Evolutionary conservation across 1,284 basidiomycete species (phyloP).

Genomic region (Exsudoporus floridanus): DNA sequence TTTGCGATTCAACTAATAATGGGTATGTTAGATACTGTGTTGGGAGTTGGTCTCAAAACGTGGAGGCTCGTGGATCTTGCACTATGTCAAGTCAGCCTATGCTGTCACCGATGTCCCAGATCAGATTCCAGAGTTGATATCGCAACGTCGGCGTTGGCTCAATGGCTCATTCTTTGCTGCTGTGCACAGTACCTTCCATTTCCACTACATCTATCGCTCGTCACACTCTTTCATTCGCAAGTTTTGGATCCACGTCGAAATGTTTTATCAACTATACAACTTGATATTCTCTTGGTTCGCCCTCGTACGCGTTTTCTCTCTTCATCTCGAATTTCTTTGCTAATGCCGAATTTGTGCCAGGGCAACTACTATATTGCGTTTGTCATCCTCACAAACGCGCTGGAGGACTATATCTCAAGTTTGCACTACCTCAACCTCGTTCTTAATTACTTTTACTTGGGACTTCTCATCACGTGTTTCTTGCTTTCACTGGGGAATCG

Average conservation of each 20-base stretch:
- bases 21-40: conserved; percentile 67
- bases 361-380: conserved; percentile 92
- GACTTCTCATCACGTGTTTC: conserved; percentile 86
- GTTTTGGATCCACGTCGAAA: conserved; percentile 92
- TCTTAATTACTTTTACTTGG: conserved; percentile 86
- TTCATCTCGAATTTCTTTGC: not conserved
- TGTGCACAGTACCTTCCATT: conserved; percentile 86
- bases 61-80: conserved; percentile 82
- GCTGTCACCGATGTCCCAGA: conserved; percentile 93
- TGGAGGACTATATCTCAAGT: conserved; percentile 65
- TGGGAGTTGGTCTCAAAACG: conserved; percentile 94
- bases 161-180: conserved; percentile 98
- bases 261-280: conserved; percentile 89
- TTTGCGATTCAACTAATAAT: conserved; percentile 6
- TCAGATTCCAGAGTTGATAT: conserved; percentile 85
- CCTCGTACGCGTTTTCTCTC: conserved; percentile 50
- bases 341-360: conserved; percentile 35
- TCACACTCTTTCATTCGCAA: conserved; percentile 84
- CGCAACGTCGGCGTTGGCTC: conserved; percentile 91
- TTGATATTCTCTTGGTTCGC: conserved; percentile 92
- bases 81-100: conserved; percentile 92
- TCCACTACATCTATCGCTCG: conserved; percentile 90
- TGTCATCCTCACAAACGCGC: conserved; percentile 68
- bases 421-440: conserved; percentile 74
- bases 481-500: conserved; percentile 89